Evolutionary conservation across 192 early-diverging fungal species (phyloP).

Genomic region (Podila horticola): DNA sequence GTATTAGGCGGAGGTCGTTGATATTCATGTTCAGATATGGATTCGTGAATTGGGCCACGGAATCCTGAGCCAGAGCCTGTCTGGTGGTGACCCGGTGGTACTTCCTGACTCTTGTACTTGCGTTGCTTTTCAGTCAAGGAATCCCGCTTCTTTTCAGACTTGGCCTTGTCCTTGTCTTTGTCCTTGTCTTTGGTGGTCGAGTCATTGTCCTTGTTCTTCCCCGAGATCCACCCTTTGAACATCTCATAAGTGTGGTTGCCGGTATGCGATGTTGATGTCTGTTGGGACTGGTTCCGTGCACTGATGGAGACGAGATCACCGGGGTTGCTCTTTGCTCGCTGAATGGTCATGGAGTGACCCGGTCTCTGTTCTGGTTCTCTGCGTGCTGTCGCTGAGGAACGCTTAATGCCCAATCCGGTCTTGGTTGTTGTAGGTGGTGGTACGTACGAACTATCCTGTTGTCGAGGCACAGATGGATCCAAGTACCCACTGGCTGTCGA

Average conservation of each 20-base stretch:
- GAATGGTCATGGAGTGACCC: constrained; percentile 18
- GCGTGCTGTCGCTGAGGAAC: constrained; percentile 9
- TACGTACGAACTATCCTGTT: neutral
- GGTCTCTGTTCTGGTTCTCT: neutral
- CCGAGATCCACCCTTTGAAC: constrained; percentile 34
- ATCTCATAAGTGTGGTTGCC: constrained; percentile 34
- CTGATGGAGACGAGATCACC: constrained; percentile 17
- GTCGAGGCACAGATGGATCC: neutral
- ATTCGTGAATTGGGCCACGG: neutral
- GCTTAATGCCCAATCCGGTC: constrained; percentile 1
- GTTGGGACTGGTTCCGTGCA: constrained; percentile 7
- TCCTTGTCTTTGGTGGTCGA: neutral
- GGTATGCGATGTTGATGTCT: neutral
- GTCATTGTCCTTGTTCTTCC: constrained; percentile 32
- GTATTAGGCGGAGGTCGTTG: neutral
- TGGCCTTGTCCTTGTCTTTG: neutral
- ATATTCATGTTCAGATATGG: constrained; percentile 2
- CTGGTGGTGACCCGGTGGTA: neutral
- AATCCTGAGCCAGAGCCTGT: constrained; percentile 3
- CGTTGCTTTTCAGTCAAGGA: constrained; percentile 36
- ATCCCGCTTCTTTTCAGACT: constrained; percentile 13
- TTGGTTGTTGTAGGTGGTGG: neutral
- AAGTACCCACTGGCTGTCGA: no score
- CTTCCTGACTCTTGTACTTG: constrained; percentile 43
- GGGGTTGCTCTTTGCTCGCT: constrained; percentile 42